Percentiles rank a stretch among this genome's conserved stretches.
These are phyloP conservation scores for Aspergillus pseudoviridinutans DNA, from an alignment of 2,329 filamentous ascomycete genomes.

Conservation along the genomic window DNA sequence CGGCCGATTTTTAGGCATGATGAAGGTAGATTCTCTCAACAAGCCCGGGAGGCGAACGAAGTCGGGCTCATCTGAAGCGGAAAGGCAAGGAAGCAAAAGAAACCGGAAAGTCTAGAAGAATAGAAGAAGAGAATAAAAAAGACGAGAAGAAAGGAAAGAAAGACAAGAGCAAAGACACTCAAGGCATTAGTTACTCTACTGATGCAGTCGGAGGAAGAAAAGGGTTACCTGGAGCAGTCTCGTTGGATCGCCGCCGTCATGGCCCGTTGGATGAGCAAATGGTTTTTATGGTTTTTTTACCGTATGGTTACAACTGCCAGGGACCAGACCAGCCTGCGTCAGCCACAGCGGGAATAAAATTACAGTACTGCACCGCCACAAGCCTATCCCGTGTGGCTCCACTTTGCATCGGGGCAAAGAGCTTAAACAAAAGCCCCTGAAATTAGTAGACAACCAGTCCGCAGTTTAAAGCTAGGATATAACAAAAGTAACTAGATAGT, in stretches of 20 bases:
- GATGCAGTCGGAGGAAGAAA: background rate
- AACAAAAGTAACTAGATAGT: background rate
- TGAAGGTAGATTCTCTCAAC: conserved; percentile 24
- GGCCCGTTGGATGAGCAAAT: background rate
- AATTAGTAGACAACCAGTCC: conserved; percentile 1
- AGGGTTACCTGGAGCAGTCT: background rate
- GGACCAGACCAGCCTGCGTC: background rate
- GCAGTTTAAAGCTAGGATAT: background rate
- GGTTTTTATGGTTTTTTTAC: background rate
- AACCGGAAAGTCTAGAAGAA: background rate
- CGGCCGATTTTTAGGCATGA: conserved; percentile 65
- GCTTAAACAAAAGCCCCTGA: conserved; percentile 20
- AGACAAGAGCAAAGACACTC: conserved; percentile 10
- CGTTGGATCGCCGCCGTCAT: background rate
- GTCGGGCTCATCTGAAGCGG: background rate
- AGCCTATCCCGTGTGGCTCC: conserved; percentile 12
- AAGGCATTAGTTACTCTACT: conserved; percentile 4
- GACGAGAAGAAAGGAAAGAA: background rate
- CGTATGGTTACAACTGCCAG: background rate
- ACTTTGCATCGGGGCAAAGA: conserved; percentile 6
- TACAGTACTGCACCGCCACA: conserved; percentile 18
- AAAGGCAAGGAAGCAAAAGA: background rate
- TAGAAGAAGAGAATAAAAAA: background rate
- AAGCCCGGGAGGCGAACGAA: conserved; percentile 7
- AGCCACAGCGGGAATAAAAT: conserved; percentile 1